These are phyloP conservation scores for Davidsoniella neocaledoniae DNA, from an alignment of 2,329 filamentous ascomycete species.

Conservation along the genomic window DNA sequence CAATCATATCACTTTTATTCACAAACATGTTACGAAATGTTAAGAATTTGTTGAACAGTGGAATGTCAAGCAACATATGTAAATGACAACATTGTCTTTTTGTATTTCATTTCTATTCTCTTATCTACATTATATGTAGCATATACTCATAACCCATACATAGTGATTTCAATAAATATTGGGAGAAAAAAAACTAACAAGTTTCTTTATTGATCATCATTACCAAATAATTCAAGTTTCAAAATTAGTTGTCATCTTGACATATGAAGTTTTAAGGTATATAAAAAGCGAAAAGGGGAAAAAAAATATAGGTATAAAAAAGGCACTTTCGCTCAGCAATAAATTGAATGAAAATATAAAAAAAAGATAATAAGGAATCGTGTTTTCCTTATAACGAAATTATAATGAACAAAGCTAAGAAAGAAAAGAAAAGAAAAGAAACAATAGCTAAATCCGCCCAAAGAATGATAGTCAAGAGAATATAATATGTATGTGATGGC, in stretches of 20 bases:
- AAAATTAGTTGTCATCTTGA: too few species aligned
- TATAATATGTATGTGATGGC: background rate
- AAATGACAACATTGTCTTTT: background rate
- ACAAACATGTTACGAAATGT: too few species aligned
- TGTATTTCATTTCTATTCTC: background rate
- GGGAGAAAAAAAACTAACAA: too few species aligned
- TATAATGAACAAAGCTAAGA: background rate
- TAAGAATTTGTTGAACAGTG: too few species aligned
- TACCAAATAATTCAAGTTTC: background rate
- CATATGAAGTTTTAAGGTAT: too few species aligned
- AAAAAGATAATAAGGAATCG: background rate
- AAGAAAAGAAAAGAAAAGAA: background rate
- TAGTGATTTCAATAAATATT: background rate
- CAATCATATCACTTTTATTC: too few species aligned
- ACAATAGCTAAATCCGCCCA: constrained; percentile 2
- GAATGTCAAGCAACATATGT: too few species aligned
- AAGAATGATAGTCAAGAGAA: background rate
- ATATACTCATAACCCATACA: background rate
- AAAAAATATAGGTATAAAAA: background rate
- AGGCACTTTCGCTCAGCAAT: background rate
- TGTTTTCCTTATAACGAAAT: background rate
- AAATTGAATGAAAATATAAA: background rate
- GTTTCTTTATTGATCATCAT: background rate
- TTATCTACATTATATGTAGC: background rate
- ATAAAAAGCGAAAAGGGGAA: background rate